Conservation (phyloP, 352 stramenopile genomes). For the Globisporangium spinosum region DNA sequence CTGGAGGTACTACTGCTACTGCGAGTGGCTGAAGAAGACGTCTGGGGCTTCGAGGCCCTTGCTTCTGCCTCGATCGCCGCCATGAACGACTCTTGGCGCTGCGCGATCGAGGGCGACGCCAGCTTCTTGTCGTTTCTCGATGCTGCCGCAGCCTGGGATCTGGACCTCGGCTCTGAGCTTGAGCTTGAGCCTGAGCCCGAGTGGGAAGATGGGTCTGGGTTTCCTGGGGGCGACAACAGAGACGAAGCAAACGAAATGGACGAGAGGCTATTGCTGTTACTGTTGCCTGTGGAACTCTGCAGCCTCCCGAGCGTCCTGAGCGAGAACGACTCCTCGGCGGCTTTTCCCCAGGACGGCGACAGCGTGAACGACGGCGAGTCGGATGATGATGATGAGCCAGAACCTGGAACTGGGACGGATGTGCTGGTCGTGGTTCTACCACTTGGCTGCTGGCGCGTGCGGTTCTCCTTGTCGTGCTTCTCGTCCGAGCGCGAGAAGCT, state of each 20-base stretch:
- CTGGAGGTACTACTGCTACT: neutral
- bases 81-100: conserved; percentile 47
- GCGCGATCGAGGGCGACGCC: conserved; percentile 24
- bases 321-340: conserved; percentile 18
- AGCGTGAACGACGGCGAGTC: too few species aligned
- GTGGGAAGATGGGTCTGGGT: neutral
- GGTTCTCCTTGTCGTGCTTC: conserved; percentile 26
- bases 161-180: neutral
- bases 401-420: neutral
- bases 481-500: conserved; percentile 18
- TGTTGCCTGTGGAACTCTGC: neutral
- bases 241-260: neutral
- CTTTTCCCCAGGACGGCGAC: conserved; percentile 15
- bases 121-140: neutral
- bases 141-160: neutral
- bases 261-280: neutral
- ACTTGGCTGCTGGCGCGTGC: conserved; percentile 8
- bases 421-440: neutral
- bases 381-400: neutral
- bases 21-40: neutral
- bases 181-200: neutral
- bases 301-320: conserved; percentile 23
- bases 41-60: neutral
- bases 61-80: conserved; percentile 51
- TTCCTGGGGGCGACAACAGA: neutral